Evolutionary conservation across 345 rosid species (phyloP).

Genomic region (Mangifera indica): DNA sequence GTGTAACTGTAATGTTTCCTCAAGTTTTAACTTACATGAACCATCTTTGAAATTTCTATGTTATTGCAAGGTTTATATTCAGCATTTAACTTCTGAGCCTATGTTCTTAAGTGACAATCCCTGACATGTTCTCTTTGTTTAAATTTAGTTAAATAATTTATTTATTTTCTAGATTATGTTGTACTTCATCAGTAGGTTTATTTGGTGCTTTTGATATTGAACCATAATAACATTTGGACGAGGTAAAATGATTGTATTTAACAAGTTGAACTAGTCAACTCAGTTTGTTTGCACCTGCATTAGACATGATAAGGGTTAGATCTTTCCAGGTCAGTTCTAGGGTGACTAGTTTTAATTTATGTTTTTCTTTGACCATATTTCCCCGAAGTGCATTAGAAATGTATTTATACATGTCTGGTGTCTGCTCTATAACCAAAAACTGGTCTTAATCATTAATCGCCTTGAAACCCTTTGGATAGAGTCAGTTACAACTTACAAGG

Average conservation of each 20-base stretch:
- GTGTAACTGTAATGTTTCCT: not conserved
- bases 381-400: not conserved
- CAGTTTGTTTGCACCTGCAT: not conserved
- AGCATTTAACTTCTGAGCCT: not conserved
- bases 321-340: not conserved
- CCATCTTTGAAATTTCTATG: slow-evolving; percentile 1
- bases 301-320: slow-evolving; percentile 1
- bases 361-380: not conserved
- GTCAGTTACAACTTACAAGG: not conserved
- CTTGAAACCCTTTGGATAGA: not conserved
- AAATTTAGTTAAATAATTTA: not conserved
- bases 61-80: not conserved
- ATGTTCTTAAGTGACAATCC: not conserved
- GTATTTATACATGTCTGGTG: not conserved
- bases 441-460: not conserved
- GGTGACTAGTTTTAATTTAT: slow-evolving; percentile 4
- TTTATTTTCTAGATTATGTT: not conserved
- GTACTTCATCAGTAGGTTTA: not conserved
- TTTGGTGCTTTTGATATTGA: not conserved
- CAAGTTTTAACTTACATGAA: not conserved
- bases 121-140: not conserved
- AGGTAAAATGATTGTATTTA: not conserved
- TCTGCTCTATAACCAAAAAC: not conserved
- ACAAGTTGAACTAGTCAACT: not conserved
- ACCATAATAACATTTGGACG: not conserved